Conservation (phyloP, 257 asterid species). For the Thymus mandschuricus region DNA sequence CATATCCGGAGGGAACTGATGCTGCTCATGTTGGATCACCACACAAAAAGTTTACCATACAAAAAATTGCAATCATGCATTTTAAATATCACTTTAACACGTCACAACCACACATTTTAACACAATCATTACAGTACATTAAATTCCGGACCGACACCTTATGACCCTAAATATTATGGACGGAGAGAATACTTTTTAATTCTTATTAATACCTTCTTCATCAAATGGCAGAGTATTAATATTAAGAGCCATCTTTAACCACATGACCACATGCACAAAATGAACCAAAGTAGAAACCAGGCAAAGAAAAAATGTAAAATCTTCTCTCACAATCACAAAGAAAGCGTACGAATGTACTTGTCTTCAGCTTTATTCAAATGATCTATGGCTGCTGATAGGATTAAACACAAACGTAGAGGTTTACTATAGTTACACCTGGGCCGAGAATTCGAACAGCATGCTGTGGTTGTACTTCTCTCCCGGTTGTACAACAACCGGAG, state of each 20-base stretch:
- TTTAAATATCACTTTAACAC: too few relatives aligned
- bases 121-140: too few relatives aligned
- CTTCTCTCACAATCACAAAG: not conserved
- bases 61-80: too few relatives aligned
- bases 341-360: conserved; percentile 7
- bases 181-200: too few relatives aligned
- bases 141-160: too few relatives aligned
- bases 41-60: too few relatives aligned
- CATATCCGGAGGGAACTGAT: conserved; percentile 3
- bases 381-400: not conserved
- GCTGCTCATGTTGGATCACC: not conserved
- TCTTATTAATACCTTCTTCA: too few relatives aligned
- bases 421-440: conserved; percentile 32
- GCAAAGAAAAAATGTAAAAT: conserved; percentile 2
- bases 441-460: conserved; percentile 84
- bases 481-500: conserved; percentile 76
- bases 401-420: not conserved
- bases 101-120: too few relatives aligned
- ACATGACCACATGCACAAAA: not conserved
- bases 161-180: too few relatives aligned
- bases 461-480: conserved; percentile 81
- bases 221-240: too few relatives aligned
- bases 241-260: too few relatives aligned
- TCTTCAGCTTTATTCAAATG: conserved; percentile 1
- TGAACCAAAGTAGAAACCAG: not conserved